phyloP scores from a whole-genome alignment of 2,329 filamentous ascomycete genomes.

The Colletotrichum orbiculare region DNA sequence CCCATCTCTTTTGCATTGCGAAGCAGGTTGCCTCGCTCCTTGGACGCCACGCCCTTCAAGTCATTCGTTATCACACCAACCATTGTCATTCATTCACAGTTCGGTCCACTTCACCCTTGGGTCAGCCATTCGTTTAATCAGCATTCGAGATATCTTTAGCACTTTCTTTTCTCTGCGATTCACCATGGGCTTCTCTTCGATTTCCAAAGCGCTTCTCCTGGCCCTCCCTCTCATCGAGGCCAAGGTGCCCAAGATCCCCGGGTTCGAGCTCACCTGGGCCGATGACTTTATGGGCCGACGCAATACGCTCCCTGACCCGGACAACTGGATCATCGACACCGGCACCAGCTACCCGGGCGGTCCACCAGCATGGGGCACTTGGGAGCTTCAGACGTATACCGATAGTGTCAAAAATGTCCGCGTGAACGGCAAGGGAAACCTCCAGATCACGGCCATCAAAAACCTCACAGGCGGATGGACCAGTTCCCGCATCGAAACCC shows the following conservation, averaged over 20 bases:
- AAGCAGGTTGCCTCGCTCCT: no score
- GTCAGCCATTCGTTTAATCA: no score
- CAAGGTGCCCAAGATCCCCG: background rate
- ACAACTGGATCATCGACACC: background rate
- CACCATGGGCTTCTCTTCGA: background rate
- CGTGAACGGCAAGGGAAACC: background rate
- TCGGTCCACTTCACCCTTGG: no score
- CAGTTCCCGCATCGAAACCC: slow-evolving; percentile 55
- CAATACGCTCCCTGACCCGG: background rate
- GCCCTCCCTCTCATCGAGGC: background rate
- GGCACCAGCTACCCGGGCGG: slow-evolving; percentile 1
- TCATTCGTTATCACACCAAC: no score
- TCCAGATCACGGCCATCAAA: slow-evolving; percentile 53
- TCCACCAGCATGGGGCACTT: background rate
- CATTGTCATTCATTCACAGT: no score
- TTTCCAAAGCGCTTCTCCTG: background rate
- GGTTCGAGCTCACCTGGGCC: background rate
- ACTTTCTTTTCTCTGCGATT: no score
- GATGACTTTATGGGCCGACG: background rate
- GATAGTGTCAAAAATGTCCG: background rate
- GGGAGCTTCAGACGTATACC: background rate
- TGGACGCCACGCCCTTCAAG: no score
- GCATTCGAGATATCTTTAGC: no score
- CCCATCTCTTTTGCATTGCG: no score
- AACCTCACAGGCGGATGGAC: slow-evolving; percentile 48